Evolutionary conservation across 345 rosid genomes (phyloP).

Genomic region (Geranium brycei): DNA sequence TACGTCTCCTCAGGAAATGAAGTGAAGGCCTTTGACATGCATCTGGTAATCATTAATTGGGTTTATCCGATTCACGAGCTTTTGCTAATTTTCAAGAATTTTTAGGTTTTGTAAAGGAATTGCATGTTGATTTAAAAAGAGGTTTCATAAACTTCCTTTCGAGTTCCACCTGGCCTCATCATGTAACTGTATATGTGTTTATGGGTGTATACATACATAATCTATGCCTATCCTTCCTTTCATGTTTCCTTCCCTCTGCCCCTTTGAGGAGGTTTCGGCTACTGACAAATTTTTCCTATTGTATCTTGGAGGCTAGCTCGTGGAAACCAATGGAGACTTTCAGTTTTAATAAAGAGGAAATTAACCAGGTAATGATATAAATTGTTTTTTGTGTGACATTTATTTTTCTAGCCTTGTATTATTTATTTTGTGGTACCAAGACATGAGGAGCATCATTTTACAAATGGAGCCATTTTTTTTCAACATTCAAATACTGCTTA

Average conservation of each 20-base stretch:
- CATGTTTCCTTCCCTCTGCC: background rate
- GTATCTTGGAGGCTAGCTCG: constrained; percentile 27
- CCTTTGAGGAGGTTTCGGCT: background rate
- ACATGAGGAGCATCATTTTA: background rate
- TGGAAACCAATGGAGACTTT: constrained; percentile 53
- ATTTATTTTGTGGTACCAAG: background rate
- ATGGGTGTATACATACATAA: background rate
- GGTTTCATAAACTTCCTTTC: too few relatives aligned
- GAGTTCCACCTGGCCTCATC: too few relatives aligned
- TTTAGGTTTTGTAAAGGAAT: background rate
- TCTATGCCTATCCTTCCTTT: background rate
- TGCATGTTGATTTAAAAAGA: background rate
- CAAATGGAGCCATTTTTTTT: background rate
- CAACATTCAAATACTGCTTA: background rate
- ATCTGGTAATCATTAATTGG: constrained; percentile 35
- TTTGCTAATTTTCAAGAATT: background rate
- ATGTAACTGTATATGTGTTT: too few relatives aligned
- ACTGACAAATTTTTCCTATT: background rate
- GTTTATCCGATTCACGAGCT: background rate
- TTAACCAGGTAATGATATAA: constrained; percentile 49
- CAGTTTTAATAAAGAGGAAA: constrained; percentile 73
- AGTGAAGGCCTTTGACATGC: constrained; percentile 72
- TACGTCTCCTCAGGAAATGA: constrained; percentile 57
- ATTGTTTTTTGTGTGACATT: background rate
- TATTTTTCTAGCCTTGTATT: too few relatives aligned